phyloP scores from a whole-genome alignment of 1,139 yeast genomes.

The Pichia sp. region DNA sequence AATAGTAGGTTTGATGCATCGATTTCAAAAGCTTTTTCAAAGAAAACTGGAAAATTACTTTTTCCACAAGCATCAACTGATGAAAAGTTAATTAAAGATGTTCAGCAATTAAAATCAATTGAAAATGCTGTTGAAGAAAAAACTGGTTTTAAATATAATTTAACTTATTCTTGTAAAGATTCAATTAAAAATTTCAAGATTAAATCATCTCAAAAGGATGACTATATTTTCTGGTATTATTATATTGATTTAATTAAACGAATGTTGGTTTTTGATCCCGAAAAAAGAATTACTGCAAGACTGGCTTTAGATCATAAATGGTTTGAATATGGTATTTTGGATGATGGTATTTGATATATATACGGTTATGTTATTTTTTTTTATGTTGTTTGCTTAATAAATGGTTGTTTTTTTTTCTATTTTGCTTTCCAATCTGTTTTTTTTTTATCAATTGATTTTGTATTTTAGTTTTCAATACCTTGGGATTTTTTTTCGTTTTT shows the following conservation, averaged over 20 bases:
- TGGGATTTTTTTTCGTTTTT: too few relatives aligned
- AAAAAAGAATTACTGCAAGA: constrained; percentile 55
- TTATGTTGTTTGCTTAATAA: background rate
- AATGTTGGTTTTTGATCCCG: constrained; percentile 59
- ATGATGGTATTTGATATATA: constrained; percentile 45
- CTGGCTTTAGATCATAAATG: constrained; percentile 73
- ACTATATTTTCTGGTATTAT: constrained; percentile 71
- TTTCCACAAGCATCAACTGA: constrained; percentile 34
- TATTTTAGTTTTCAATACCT: too few relatives aligned
- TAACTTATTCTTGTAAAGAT: constrained; percentile 30
- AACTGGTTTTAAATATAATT: constrained; percentile 30
- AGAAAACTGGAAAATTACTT: constrained; percentile 24
- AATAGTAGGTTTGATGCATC: constrained; percentile 21
- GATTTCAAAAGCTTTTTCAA: constrained; percentile 27
- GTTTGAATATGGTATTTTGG: constrained; percentile 71
- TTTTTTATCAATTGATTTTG: too few relatives aligned
- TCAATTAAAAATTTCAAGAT: constrained; percentile 21
- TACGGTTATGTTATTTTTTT: background rate
- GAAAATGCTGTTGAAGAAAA: constrained; percentile 38
- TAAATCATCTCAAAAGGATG: constrained; percentile 31
- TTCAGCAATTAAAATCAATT: constrained; percentile 45
- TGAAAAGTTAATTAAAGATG: constrained; percentile 46
- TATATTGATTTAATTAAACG: constrained; percentile 61
- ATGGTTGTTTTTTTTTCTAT: background rate
- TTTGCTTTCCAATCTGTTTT: too few relatives aligned